Conservation (phyloP, 768 basidiomycete species). For the Boletus huronensis region DNA sequence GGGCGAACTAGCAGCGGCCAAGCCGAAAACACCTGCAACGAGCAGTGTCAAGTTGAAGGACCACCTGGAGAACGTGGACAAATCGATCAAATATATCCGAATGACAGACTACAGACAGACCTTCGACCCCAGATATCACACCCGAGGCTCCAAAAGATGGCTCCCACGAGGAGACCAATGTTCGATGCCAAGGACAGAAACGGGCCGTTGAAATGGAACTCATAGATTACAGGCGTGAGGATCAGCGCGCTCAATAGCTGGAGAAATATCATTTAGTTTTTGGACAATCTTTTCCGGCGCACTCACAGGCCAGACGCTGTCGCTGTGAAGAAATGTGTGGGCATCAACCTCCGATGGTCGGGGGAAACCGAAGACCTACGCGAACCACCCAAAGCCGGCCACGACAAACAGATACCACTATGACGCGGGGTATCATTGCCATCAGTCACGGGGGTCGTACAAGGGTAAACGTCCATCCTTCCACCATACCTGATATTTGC, state of each 20-base stretch:
- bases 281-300: not conserved
- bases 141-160: conserved; percentile 46
- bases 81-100: not conserved
- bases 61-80: conserved; percentile 31
- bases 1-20: conserved; percentile 45
- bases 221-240: conserved; percentile 44
- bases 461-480: not conserved
- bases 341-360: not conserved
- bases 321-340: conserved; percentile 14
- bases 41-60: conserved; percentile 55
- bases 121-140: conserved; percentile 52
- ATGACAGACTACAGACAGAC: conserved; percentile 21
- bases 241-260: conserved; percentile 44
- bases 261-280: not conserved
- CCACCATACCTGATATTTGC: conserved; percentile 45
- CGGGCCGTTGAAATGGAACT: conserved; percentile 47
- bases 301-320: conserved; percentile 40
- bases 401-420: conserved; percentile 40
- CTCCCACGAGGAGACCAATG: conserved; percentile 50
- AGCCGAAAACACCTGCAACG: conserved; percentile 50
- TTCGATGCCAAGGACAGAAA: conserved; percentile 51
- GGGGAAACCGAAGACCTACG: conserved; percentile 23
- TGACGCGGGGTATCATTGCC: not conserved
- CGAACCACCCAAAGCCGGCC: conserved; percentile 42
- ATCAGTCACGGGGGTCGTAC: not conserved